These are phyloP conservation scores for Candida montana DNA, from an alignment of 805 yeast genomes.

Conservation along the genomic window DNA sequence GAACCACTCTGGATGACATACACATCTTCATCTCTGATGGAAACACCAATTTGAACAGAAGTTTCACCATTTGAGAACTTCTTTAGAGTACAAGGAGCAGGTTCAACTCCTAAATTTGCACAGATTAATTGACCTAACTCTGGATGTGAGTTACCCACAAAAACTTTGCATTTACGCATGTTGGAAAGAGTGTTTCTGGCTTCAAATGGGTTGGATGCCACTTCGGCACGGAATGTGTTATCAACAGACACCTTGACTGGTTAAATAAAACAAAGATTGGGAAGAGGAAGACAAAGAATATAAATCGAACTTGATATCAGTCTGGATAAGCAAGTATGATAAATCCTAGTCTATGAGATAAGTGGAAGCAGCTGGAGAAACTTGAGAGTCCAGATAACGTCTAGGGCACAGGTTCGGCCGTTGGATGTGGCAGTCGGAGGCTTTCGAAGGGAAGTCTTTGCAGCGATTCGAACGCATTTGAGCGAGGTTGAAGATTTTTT, in stretches of 20 bases:
- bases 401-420: background rate
- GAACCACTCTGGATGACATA: conserved; percentile 90
- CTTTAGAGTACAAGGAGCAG: conserved; percentile 87
- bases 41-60: conserved; percentile 88
- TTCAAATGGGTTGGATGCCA: conserved; percentile 2
- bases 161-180: conserved; percentile 96
- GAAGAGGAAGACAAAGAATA: background rate
- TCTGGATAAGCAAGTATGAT: too few relatives aligned
- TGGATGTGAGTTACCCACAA: conserved; percentile 96
- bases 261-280: too few relatives aligned
- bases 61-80: conserved; percentile 98
- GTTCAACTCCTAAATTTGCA: conserved; percentile 83
- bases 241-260: conserved; percentile 5
- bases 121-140: conserved; percentile 89
- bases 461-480: background rate
- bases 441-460: background rate
- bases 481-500: conserved; percentile 1
- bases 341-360: too few relatives aligned
- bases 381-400: background rate
- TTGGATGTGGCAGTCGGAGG: background rate
- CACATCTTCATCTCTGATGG: conserved; percentile 95
- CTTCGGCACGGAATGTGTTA: background rate
- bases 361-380: background rate
- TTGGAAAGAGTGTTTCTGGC: conserved; percentile 2
- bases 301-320: too few relatives aligned